phyloP scores from a whole-genome alignment of 768 basidiomycete species.

The Boletus pseudo-olivaceus region DNA sequence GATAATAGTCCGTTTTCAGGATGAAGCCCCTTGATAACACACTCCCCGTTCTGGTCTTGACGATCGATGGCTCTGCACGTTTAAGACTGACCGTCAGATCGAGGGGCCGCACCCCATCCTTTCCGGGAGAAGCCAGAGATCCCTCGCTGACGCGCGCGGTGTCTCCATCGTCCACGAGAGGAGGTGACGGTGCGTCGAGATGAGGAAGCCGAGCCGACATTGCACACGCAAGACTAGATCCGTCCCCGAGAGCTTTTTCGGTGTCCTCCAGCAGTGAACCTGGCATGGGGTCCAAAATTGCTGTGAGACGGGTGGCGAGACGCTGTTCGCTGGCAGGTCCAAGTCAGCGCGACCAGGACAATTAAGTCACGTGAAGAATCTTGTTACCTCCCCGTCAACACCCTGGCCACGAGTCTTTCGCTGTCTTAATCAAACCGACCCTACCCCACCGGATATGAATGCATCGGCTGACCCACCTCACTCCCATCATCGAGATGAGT shows the following conservation, averaged over 20 bases:
- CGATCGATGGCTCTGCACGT: constrained; percentile 67
- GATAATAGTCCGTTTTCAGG: constrained; percentile 89
- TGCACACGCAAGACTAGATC: not conserved
- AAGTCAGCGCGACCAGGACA: too few relatives aligned
- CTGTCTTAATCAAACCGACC: not conserved
- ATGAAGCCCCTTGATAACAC: constrained; percentile 88
- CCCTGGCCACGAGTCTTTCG: too few relatives aligned
- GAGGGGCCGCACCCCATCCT: constrained; percentile 32
- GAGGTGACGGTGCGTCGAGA: constrained; percentile 4
- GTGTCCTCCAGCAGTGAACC: not conserved
- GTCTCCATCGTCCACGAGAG: constrained; percentile 2
- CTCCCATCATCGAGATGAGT: not conserved
- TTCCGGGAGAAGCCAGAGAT: not conserved
- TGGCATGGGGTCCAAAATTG: not conserved
- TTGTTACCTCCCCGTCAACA: too few relatives aligned
- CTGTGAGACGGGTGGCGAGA: not conserved
- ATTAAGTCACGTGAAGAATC: too few relatives aligned
- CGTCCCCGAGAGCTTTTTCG: not conserved
- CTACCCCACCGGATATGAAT: not conserved
- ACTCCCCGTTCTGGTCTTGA: constrained; percentile 79
- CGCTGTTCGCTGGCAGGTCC: not conserved
- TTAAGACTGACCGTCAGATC: constrained; percentile 64
- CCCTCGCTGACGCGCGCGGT: constrained; percentile 1
- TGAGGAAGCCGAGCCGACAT: constrained; percentile 10
- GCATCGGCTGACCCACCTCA: not conserved